Evolutionary conservation across 495 filamentous ascomycete species (phyloP).

Genomic region (Annulohypoxylon stygium): DNA sequence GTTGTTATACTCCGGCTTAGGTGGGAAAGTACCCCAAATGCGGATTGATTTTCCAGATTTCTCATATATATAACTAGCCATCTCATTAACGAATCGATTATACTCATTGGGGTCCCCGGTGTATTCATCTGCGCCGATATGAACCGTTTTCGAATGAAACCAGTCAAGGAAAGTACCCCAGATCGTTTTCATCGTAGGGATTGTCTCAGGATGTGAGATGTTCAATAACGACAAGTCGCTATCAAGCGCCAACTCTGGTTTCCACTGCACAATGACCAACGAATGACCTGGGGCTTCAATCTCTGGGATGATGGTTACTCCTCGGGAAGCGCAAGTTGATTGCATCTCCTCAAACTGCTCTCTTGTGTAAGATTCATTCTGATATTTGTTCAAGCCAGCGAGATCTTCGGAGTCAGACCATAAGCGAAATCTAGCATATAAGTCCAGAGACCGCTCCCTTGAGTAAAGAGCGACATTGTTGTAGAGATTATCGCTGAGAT

Average conservation of each 20-base stretch:
- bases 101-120: constrained; percentile 58
- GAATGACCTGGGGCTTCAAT: constrained; percentile 67
- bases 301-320: constrained; percentile 66
- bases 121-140: constrained; percentile 68
- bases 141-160: constrained; percentile 67
- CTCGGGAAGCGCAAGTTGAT: constrained; percentile 59
- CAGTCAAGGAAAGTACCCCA: constrained; percentile 65
- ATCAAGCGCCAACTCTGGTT: constrained; percentile 61
- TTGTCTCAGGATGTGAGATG: constrained; percentile 64
- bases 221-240: constrained; percentile 63
- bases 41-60: constrained; percentile 60
- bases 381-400: constrained; percentile 58
- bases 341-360: constrained; percentile 61
- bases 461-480: constrained; percentile 57
- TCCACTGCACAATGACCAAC: constrained; percentile 66
- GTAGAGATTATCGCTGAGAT: constrained; percentile 65
- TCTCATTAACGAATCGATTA: constrained; percentile 63
- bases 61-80: constrained; percentile 58
- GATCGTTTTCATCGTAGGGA: constrained; percentile 65
- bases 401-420: constrained; percentile 54
- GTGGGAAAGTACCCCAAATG: constrained; percentile 68
- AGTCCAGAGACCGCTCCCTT: constrained; percentile 54
- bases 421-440: constrained; percentile 64
- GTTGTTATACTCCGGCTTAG: constrained; percentile 56
- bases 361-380: constrained; percentile 64